A percentile compares a stretch with the other conserved stretches of the same genome.
Evolutionary conservation across 805 yeast genomes (phyloP).

Genomic region (Nakazawaea populi): DNA sequence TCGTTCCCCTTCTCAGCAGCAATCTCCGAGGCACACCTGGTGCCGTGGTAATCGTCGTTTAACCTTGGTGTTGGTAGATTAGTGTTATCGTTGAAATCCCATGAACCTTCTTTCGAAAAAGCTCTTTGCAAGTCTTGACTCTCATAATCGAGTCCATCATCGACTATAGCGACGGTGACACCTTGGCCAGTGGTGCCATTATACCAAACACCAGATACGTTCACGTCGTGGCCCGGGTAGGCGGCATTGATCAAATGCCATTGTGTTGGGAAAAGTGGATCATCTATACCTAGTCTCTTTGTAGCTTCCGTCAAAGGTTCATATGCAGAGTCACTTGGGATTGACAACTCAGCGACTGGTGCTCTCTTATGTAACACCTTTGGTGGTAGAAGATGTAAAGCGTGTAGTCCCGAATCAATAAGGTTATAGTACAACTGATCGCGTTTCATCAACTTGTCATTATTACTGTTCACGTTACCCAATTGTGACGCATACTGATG

Average conservation of each 20-base stretch:
- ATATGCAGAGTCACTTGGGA: constrained; percentile 43
- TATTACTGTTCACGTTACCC: constrained; percentile 30
- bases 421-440: constrained; percentile 20
- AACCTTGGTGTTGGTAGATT: constrained; percentile 76
- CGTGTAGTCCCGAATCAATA: constrained; percentile 29
- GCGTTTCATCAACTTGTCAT: constrained; percentile 24
- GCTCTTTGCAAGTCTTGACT: constrained; percentile 66
- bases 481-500: constrained; percentile 28
- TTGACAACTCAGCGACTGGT: constrained; percentile 42
- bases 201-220: constrained; percentile 81
- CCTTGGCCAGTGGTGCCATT: constrained; percentile 78
- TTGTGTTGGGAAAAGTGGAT: constrained; percentile 78
- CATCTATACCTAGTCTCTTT: constrained; percentile 56
- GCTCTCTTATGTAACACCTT: constrained; percentile 48
- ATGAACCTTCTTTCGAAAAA: constrained; percentile 76
- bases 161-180: constrained; percentile 81
- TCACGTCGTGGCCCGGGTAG: constrained; percentile 78
- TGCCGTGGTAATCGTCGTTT: constrained; percentile 86
- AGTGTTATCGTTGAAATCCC: constrained; percentile 82
- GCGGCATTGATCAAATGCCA: constrained; percentile 86
- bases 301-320: constrained; percentile 38
- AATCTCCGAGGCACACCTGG: constrained; percentile 96
- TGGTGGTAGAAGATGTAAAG: constrained; percentile 52
- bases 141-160: constrained; percentile 89
- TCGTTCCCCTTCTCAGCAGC: constrained; percentile 80